Conservation (phyloP, 108 stramenopile genomes). For the Bacterosira constricta region DNA sequence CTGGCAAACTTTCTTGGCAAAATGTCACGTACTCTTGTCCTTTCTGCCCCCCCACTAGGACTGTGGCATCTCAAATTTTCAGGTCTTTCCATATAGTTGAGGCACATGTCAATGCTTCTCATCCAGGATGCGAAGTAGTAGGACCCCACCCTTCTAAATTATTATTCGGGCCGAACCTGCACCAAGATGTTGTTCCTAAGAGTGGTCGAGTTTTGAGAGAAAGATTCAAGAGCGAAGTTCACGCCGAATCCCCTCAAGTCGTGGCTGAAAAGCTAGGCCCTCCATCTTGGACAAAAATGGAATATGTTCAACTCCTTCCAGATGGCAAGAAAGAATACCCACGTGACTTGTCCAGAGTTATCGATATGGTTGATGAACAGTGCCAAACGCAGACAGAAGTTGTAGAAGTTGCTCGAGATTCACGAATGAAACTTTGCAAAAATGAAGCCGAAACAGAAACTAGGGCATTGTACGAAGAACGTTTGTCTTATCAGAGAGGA, state of each 20-base stretch:
- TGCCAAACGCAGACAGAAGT: constrained; percentile 33
- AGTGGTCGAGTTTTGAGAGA: constrained; percentile 17
- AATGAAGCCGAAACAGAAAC: constrained; percentile 26
- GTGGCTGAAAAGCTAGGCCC: neutral
- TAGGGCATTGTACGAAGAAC: constrained; percentile 33
- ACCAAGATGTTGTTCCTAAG: neutral
- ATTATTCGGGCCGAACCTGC: neutral
- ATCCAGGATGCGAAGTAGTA: constrained; percentile 31
- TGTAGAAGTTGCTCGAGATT: constrained; percentile 22
- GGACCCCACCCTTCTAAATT: constrained; percentile 9
- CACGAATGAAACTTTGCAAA: constrained; percentile 37
- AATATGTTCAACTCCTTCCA: constrained; percentile 26
- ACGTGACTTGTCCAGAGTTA: constrained; percentile 19
- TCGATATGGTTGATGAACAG: constrained; percentile 36
- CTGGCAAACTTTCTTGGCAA: constrained; percentile 38
- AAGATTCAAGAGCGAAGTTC: neutral
- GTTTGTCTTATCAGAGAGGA: constrained; percentile 41
- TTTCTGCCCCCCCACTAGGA: constrained; percentile 23
- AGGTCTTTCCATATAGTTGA: constrained; percentile 16
- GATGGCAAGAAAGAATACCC: constrained; percentile 44
- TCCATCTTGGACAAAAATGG: constrained; percentile 31
- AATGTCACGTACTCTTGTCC: constrained; percentile 42
- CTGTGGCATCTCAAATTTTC: constrained; percentile 2
- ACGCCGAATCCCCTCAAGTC: constrained; percentile 1
- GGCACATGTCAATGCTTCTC: constrained; percentile 20